Percentiles rank a stretch among this genome's conserved stretches.
phyloP scores from a whole-genome alignment of 2,329 filamentous ascomycete species.

The Ceratocystis harringtonii region DNA sequence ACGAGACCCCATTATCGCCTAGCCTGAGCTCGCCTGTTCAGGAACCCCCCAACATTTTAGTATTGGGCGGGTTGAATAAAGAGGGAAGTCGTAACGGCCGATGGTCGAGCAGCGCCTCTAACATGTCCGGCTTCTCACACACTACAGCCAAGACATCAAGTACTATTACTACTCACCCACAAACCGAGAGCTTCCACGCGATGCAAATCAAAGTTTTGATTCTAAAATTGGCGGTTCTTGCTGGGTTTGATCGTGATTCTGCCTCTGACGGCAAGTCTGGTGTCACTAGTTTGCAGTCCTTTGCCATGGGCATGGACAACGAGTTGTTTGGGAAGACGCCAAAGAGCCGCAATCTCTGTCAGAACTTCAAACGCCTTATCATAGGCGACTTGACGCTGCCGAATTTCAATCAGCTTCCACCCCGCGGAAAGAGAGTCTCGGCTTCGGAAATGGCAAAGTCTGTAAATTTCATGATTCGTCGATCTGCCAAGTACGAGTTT shows the following conservation, averaged over 20 bases:
- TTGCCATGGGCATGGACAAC: slow-evolving; percentile 58
- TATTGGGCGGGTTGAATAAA: slow-evolving; percentile 52
- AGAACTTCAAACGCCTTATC: slow-evolving; percentile 68
- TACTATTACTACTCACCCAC: slow-evolving; percentile 55
- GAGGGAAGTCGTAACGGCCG: slow-evolving; percentile 46
- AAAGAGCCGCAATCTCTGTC: slow-evolving; percentile 56
- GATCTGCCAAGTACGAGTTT: slow-evolving; percentile 59
- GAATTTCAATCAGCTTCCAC: slow-evolving; percentile 30
- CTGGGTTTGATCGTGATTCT: slow-evolving; percentile 55
- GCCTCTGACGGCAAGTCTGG: slow-evolving; percentile 31
- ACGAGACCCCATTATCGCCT: slow-evolving; percentile 72
- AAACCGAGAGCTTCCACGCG: slow-evolving; percentile 61
- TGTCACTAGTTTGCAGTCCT: slow-evolving; percentile 49
- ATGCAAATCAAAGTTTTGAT: slow-evolving; percentile 64
- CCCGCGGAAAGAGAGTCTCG: slow-evolving; percentile 42
- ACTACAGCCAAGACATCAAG: slow-evolving; percentile 50
- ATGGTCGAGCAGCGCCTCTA: slow-evolving; percentile 72
- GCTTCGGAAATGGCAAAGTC: slow-evolving; percentile 69
- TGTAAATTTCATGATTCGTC: slow-evolving; percentile 58
- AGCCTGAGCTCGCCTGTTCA: slow-evolving; percentile 50
- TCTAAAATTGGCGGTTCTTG: slow-evolving; percentile 71
- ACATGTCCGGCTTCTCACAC: slow-evolving; percentile 66
- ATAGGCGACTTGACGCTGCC: slow-evolving; percentile 49
- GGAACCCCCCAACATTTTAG: slow-evolving; percentile 72
- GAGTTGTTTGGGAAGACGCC: slow-evolving; percentile 63